A percentile compares a stretch with the other conserved stretches of the same genome.
phyloP scores from a whole-genome alignment of 176 grass and related monocot species.

The Thalia dealbata region DNA sequence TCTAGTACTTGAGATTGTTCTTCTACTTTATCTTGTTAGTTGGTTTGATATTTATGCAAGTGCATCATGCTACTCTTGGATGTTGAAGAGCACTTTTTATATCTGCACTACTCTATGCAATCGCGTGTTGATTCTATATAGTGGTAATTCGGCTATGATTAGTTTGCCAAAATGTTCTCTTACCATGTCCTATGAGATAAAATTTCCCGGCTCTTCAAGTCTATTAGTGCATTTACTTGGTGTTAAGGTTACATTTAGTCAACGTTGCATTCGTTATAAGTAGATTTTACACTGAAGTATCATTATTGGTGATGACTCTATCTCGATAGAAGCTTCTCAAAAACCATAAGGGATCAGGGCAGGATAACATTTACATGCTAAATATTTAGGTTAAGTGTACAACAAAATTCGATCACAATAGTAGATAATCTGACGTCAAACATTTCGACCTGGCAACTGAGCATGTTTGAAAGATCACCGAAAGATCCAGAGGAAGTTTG shows the following conservation, averaged over 20 bases:
- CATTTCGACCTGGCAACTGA: not conserved
- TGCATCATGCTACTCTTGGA: not conserved
- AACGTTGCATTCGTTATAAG: not conserved
- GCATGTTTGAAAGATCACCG: not conserved
- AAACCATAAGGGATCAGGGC: not conserved
- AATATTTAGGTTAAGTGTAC: not conserved
- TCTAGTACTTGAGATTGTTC: not conserved
- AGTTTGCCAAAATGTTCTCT: not conserved
- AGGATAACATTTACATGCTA: no score
- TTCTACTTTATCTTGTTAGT: not conserved
- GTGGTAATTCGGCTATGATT: not conserved
- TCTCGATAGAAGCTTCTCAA: not conserved
- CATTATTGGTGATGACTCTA: no score
- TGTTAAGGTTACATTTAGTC: not conserved
- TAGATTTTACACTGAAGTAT: not conserved
- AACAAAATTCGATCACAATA: not conserved
- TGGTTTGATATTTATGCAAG: not conserved
- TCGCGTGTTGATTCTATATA: not conserved
- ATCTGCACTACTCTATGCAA: not conserved
- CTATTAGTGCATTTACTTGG: not conserved
- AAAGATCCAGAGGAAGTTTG: not conserved
- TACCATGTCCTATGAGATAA: not conserved
- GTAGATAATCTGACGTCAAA: not conserved
- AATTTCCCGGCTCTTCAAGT: not conserved
- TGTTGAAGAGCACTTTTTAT: not conserved